Base-by-base conservation (phyloP, 352 stramenopile species). In the Phytophthora aleatoria region DNA sequence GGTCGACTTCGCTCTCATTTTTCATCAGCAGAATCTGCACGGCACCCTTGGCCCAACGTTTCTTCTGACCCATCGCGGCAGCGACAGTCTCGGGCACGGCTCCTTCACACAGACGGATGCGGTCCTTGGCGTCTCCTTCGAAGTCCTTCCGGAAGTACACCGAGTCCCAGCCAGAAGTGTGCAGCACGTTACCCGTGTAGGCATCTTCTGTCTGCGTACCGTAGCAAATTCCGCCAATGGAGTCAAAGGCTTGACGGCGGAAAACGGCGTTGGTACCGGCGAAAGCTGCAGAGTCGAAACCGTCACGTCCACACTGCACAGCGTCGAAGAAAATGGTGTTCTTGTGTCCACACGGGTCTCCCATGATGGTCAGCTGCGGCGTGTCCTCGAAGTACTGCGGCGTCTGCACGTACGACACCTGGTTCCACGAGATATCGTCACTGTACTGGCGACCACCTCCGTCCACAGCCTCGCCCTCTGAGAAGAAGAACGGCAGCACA, bases 291-390 rank as follows among this genome's bases (percentile, higher is more conserved):
- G 81, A 96, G 58, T 96, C 88, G 61, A 92, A 96, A 41, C 88
- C 88, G 67, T 96, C 88, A 79, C 81, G 86, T 57, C 88, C 86
- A 69, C 81, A 93, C 76, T 95, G 86, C 67, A 94, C 85, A 52
- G 88, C 85, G 54, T 96, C 88, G 70, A 94, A 96, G 83, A 96
- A 96, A 81, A 92, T 96, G 31, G 88, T 92, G 66, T 96, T 96
- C 68, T 92, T 91, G 79, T 96, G 88, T 35, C 88, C 88, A 77
- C 85, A 94, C 2, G 88, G 88, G 69, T 96, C 88, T 27, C 88
- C 88, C 84, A 96, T 94, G 61, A 94, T 75, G 30, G 80, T 81
- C 48, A 96, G 42, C 65, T 96, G 88, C n/a, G 80, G 80, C 12
- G 76, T 89, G 73, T 96, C 88, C 47, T 93, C 81, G 51, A 96